Base-by-base conservation (phyloP, 768 basidiomycete species). In the Clavaria fumosa region DNA sequence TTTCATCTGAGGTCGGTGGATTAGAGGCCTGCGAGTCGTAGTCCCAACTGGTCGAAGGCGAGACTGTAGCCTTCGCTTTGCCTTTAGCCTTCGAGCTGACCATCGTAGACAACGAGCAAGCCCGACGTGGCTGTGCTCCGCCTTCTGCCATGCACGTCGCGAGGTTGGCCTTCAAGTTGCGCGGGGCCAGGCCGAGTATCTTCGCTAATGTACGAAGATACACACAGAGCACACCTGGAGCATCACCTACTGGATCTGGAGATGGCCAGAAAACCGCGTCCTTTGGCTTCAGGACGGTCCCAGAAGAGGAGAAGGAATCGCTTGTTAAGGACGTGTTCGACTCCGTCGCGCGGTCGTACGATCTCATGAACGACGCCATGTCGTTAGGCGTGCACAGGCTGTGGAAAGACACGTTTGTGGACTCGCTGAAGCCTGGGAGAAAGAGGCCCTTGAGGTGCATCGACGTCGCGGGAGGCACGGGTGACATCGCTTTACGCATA, bases 351-450 rank as follows among this genome's bases (percentile, higher is more conserved):
- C 80, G 85, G 23, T 80, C 72, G 31, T 99, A 99, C 60, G 95
- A 97, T 58, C 57, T 96, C 28, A 95, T 99, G 93, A 99, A 99
- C 65, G 95, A 97, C 53, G 86, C 90, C n/a, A 84, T 90, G 57
- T 97, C 95, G 3, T 60, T 97, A 43, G 95, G 95, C 23, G 78
- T 97, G 7, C 95, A 97, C 53, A 71, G 95, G 38, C 62, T 99
- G 17, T 99, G 95, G 95, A 99, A 97, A 59, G 90, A 97, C 55
- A 66, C 76, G 12, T 84, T 85, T 51, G 77, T 96, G 19, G 69
- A 74, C 1, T 59, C 66, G 0, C 57, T 96, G 43, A 69, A 72
- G 45, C 90, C 85, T 3, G 85, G 86, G 26, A 70, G 70, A 38
- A 75, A 69, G 43, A 80, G 80, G 1, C 72, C 78, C 1, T 50